Percentiles rank a stretch among this genome's conserved stretches.
phyloP scores from a whole-genome alignment of 495 filamentous ascomycete genomes.

The Penicillium goetzii region DNA sequence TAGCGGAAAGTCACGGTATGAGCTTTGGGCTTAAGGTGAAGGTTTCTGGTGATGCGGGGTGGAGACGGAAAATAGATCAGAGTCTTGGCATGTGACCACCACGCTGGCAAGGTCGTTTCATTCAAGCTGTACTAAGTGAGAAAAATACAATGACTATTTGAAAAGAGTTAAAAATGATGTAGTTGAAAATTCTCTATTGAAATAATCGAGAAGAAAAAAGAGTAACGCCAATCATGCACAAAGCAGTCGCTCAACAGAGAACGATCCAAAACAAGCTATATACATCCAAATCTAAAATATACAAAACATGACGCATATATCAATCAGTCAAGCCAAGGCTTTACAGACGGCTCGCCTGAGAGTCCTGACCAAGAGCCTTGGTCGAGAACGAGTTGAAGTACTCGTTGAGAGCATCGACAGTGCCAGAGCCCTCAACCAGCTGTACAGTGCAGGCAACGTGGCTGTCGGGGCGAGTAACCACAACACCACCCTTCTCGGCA shows the following conservation, averaged over 20 bases:
- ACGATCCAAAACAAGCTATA: conserved; percentile 31
- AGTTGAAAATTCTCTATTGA: conserved; percentile 7
- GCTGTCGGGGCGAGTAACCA: conserved; percentile 84
- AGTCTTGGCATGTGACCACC: conserved; percentile 34
- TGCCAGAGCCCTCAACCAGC: conserved; percentile 73
- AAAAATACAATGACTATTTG: neutral
- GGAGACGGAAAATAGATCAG: conserved; percentile 34
- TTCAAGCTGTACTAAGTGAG: neutral
- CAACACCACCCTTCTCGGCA: conserved; percentile 71
- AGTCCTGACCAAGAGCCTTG: conserved; percentile 47
- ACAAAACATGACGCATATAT: conserved; percentile 22
- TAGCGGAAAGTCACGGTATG: conserved; percentile 6
- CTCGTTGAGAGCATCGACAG: conserved; percentile 77
- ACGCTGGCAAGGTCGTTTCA: neutral
- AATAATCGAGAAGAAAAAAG: conserved; percentile 15
- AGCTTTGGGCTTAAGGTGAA: conserved; percentile 10
- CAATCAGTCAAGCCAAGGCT: neutral
- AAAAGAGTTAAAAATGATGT: neutral
- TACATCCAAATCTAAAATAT: conserved; percentile 25
- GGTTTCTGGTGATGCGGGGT: conserved; percentile 32
- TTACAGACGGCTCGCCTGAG: conserved; percentile 46
- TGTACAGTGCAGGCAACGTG: conserved; percentile 78
- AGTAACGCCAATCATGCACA: conserved; percentile 44
- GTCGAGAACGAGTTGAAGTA: conserved; percentile 75
- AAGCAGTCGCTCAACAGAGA: conserved; percentile 28